These are phyloP conservation scores for Thelephora ganbajun DNA, from an alignment of 768 basidiomycete species.

Conservation along the genomic window DNA sequence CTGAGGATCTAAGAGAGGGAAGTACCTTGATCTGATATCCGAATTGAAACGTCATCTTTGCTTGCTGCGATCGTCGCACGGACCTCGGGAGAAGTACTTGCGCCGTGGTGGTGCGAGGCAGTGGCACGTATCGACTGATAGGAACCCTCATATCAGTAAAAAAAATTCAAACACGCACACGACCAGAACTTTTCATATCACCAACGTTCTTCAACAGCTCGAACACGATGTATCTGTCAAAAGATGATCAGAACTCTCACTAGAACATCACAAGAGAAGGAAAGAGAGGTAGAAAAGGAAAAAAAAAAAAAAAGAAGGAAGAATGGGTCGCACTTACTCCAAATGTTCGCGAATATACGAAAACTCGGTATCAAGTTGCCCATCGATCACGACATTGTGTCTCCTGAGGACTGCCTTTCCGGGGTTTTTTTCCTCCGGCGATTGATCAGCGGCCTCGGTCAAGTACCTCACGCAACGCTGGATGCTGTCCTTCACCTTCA, in stretches of 20 bases:
- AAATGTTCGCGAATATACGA: slow-evolving; percentile 80
- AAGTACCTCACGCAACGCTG: slow-evolving; percentile 53
- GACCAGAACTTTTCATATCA: slow-evolving; percentile 1
- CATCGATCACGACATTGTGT: slow-evolving; percentile 43
- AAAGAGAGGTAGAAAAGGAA: not conserved
- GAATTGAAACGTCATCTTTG: slow-evolving; percentile 59
- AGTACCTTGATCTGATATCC: slow-evolving; percentile 84
- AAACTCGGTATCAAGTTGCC: slow-evolving; percentile 56
- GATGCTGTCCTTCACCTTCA: slow-evolving; percentile 58
- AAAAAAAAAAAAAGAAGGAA: too few relatives aligned
- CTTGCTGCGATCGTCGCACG: slow-evolving; percentile 65
- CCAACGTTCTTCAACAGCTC: slow-evolving; percentile 82
- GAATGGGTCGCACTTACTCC: slow-evolving; percentile 53
- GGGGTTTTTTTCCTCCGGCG: not conserved
- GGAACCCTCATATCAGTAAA: not conserved
- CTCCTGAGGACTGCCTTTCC: too few relatives aligned
- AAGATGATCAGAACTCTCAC: too few relatives aligned
- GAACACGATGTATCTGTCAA: slow-evolving; percentile 65
- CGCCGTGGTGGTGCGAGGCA: slow-evolving; percentile 30
- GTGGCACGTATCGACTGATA: slow-evolving; percentile 63
- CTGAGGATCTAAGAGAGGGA: not conserved
- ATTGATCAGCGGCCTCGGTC: slow-evolving; percentile 8
- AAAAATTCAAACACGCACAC: not conserved
- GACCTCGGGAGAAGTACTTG: slow-evolving; percentile 41
- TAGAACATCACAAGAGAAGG: slow-evolving; percentile 1